These are phyloP conservation scores for Polygonum aviculare DNA, from an alignment of 148 eudicot genomes.

Conservation along the genomic window DNA sequence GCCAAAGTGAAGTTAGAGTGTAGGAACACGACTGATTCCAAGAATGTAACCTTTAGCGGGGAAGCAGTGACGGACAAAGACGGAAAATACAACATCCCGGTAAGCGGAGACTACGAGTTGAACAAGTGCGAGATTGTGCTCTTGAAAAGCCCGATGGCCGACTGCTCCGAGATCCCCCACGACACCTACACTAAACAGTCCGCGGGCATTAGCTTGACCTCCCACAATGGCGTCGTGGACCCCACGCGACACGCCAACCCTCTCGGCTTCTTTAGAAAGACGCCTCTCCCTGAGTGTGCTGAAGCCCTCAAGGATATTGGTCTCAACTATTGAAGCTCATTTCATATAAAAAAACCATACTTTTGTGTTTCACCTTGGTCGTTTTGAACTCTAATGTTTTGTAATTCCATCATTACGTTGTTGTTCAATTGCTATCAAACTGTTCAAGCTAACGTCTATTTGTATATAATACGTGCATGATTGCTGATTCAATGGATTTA, in stretches of 20 bases:
- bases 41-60: slow-evolving; percentile 14
- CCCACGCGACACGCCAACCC: slow-evolving; percentile 39
- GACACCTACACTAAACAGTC: slow-evolving; percentile 14
- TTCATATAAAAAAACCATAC: not conserved
- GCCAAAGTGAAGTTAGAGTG: slow-evolving; percentile 16
- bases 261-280: slow-evolving; percentile 35
- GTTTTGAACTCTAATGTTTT: not conserved
- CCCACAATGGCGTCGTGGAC: slow-evolving; percentile 38
- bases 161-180: slow-evolving; percentile 31
- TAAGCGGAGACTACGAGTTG: slow-evolving; percentile 39
- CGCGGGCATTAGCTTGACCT: slow-evolving; percentile 34
- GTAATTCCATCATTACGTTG: too few relatives aligned
- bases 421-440: too few relatives aligned
- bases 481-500: not conserved
- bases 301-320: slow-evolving; percentile 38
- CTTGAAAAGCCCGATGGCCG: slow-evolving; percentile 28
- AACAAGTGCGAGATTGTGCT: slow-evolving; percentile 35
- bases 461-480: not conserved
- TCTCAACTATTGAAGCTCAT: not conserved
- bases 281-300: slow-evolving; percentile 26
- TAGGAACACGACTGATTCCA: slow-evolving; percentile 26
- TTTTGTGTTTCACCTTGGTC: not conserved
- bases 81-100: slow-evolving; percentile 31
- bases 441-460: not conserved
- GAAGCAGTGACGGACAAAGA: slow-evolving; percentile 28